Evolutionary conservation across 2,329 filamentous ascomycete species (phyloP), one percentile per base, ranked within the genome.

Genomic region (Botrytis squamosa): DNA sequence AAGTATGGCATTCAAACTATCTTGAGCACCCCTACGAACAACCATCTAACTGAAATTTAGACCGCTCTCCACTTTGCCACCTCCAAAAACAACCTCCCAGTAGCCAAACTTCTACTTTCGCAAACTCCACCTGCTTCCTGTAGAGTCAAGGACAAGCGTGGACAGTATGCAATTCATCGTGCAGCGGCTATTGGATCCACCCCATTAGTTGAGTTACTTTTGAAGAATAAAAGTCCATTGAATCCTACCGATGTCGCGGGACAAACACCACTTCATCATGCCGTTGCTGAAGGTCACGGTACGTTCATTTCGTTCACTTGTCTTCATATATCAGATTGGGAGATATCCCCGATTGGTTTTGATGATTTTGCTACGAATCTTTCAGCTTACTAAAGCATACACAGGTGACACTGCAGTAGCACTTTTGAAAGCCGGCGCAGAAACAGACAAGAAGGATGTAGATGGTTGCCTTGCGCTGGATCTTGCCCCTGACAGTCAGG

Each of bases 61-160:
- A 97, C 94, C 36, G 93, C 92, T 16, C 88, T 99, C 33, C 95
- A 98, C 83, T 97, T 98, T 81, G 90, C 94, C 67, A 92, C 93
- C 22, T 97, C 94, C 46, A 99, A 99, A 83, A 90, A 89, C 79
- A 95, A 97, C 81, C 85, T 98, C 63, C 93, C 97, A 76, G 87
- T 92, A 10, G 94, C 94, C 40, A 91, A 91, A 67, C 90, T 89
- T 74, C 88, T 99, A n/a, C 84, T 99, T 57, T 86, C 88, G 29
- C 87, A 90, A 78, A 92, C 92, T 74, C 86, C 87, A 0, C 84
- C 88, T 0, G 95, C 94, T 20, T 94, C 91, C 7, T 89, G 94
- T 1, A 87, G 95, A 40, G 87, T 95, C 3, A 93, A 93, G 76
- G 96, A 99, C 81, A 92, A 89, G 80, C 89, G 94, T 44, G 93